A percentile compares a stretch with the other conserved stretches of the same genome.
Conservation (phyloP, 1,139 yeast genomes). For the Saccharomycopsis hybrid region DNA sequence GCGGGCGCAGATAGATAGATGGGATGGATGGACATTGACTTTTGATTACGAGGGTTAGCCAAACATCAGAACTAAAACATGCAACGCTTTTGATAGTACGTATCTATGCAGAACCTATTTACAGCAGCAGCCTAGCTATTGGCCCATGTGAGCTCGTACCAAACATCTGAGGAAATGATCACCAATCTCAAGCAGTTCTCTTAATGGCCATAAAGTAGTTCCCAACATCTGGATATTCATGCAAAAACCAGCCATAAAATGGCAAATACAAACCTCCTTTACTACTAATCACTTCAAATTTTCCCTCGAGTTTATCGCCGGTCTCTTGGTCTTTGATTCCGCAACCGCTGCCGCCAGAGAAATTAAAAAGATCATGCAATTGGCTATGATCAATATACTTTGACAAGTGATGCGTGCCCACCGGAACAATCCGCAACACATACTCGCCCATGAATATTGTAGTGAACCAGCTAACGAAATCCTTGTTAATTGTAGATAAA, state of each 20-base stretch:
- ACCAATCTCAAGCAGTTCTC: background rate
- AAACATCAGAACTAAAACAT: no score
- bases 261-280: slow-evolving; percentile 85
- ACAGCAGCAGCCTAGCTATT: no score
- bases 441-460: slow-evolving; percentile 90
- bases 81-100: no score
- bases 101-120: no score
- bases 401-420: slow-evolving; percentile 82
- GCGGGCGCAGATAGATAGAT: no score
- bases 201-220: slow-evolving; percentile 84
- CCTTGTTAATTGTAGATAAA: slow-evolving; percentile 87
- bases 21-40: no score
- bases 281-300: slow-evolving; percentile 53
- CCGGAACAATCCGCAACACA: slow-evolving; percentile 72
- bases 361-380: slow-evolving; percentile 51
- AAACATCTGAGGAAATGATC: no score
- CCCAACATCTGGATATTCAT: slow-evolving; percentile 55
- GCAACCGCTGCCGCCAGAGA: no score
- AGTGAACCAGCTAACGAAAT: slow-evolving; percentile 83
- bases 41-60: no score
- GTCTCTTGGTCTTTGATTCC: no score
- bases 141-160: no score
- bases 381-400: slow-evolving; percentile 81
- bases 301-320: slow-evolving; percentile 32
- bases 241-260: slow-evolving; percentile 75